Evolutionary conservation across 305 asterid genomes (phyloP), one percentile per base, ranked within the genome.

Genomic region (Rubia peregrina): DNA sequence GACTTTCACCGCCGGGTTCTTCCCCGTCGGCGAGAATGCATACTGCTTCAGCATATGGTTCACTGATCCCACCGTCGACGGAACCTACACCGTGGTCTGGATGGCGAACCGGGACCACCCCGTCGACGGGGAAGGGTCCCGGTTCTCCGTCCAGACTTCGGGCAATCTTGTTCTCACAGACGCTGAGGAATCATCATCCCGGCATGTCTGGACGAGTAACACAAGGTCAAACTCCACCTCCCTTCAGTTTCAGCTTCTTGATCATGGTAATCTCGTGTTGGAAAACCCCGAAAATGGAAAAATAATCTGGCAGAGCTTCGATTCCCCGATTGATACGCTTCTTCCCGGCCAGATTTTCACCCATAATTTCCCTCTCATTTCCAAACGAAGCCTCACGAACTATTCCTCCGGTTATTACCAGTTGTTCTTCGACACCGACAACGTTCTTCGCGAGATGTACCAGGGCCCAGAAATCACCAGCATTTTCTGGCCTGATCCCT

Each of bases 401-500:
- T 44, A 70, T 33, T 84, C 86, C 9, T 80, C 88, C 0, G 85
- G 88, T 1, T 80, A 70, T 61, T 84, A 82, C 73, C 61, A 61
- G 72, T n/a, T 84, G 1, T 81, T 48, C 59, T 84, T 84, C 46
- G 81, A 80, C 61, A 42, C 79, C 17, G 85, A 82, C 62, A 82
- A 80, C 57, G 67, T 82, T 64, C 85, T 84, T 6, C 79, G 75
- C 16, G 77, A 76, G 12, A 43, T 80, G 43, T 80, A 59, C 36
- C 49, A 77, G 9, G 85, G 82, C 1, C 71, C 55, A 0, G 63
- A 78, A 22, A 38, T 70, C 0, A 73, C 83, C 0, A 76, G 83
- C 57, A 76, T 84, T 16, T 84, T 69, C 24, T 81, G 88, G 88
- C 86, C 84, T 26, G 17, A 63, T 0, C 82, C 85, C 0, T 82